phyloP scores from a whole-genome alignment of 2,329 filamentous ascomycete species.

The Exophiala lecanii-corni region DNA sequence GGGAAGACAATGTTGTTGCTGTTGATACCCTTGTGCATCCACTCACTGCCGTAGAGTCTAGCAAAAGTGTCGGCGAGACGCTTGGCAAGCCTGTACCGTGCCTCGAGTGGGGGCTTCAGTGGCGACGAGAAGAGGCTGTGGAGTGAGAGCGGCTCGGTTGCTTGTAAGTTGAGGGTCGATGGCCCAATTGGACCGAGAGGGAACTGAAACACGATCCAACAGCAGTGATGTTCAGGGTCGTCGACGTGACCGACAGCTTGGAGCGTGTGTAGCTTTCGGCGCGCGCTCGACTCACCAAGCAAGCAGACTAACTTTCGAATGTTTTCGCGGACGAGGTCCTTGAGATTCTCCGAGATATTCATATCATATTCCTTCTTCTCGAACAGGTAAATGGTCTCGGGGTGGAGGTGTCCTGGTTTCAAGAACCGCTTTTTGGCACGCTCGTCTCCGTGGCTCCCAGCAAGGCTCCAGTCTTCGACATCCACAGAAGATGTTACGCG shows the following conservation, averaged over 20 bases:
- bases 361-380: conserved; percentile 6
- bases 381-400: conserved; percentile 1
- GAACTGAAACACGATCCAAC: conserved; percentile 7
- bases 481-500: background rate
- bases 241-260: conserved; percentile 3
- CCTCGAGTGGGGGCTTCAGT: conserved; percentile 2
- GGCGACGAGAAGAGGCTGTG: conserved; percentile 1
- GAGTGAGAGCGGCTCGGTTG: conserved; percentile 3
- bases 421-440: conserved; percentile 4
- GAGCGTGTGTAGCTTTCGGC: conserved; percentile 1
- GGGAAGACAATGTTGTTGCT: conserved; percentile 8
- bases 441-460: background rate
- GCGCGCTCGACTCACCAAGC: background rate
- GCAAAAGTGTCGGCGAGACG: background rate
- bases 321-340: conserved; percentile 3
- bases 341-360: conserved; percentile 3
- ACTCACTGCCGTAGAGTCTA: conserved; percentile 1
- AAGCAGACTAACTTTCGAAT: conserved; percentile 2
- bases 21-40: conserved; percentile 8
- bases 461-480: conserved; percentile 1
- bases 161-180: background rate
- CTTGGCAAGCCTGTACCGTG: background rate
- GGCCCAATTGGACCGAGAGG: conserved; percentile 1
- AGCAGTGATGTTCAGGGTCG: conserved; percentile 3
- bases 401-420: conserved; percentile 1